Percentiles rank a stretch among this genome's conserved stretches.
These are phyloP conservation scores for Ophiostoma quercus DNA, from an alignment of 2,329 filamentous ascomycete genomes.

Conservation along the genomic window DNA sequence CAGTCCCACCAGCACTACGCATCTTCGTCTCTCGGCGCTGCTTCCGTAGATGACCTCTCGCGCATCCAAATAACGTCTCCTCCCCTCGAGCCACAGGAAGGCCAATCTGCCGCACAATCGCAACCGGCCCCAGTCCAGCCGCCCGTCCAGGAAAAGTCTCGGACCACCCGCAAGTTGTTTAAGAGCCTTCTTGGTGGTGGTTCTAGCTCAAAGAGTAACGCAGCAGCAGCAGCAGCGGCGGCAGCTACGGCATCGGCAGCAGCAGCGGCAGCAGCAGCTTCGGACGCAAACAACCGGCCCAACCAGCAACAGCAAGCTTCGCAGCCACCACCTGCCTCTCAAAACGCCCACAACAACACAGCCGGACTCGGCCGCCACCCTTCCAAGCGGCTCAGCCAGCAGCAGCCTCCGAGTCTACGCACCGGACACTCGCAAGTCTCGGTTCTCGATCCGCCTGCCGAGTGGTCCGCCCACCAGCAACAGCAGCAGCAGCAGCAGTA, in stretches of 20 bases:
- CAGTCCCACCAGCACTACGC: slow-evolving; percentile 34
- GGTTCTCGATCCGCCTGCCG: slow-evolving; percentile 33
- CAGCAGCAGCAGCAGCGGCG: slow-evolving; percentile 26
- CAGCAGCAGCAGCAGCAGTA: slow-evolving; percentile 19
- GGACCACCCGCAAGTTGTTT: slow-evolving; percentile 50
- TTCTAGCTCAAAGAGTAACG: slow-evolving; percentile 33
- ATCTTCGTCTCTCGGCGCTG: slow-evolving; percentile 33
- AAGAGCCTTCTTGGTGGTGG: slow-evolving; percentile 49
- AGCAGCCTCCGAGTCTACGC: slow-evolving; percentile 39
- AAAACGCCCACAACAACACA: slow-evolving; percentile 46
- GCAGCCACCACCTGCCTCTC: slow-evolving; percentile 26
- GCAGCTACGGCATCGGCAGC: slow-evolving; percentile 19
- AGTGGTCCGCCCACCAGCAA: slow-evolving; percentile 32
- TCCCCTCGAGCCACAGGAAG: slow-evolving; percentile 28
- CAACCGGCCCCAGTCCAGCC: slow-evolving; percentile 22
- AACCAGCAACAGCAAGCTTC: slow-evolving; percentile 14
- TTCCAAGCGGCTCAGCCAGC: slow-evolving; percentile 54
- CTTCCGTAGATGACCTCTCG: slow-evolving; percentile 42
- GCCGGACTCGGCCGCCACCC: slow-evolving; percentile 47
- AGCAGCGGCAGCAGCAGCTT: slow-evolving; percentile 18
- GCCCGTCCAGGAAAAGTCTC: slow-evolving; percentile 40
- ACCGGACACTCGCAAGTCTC: slow-evolving; percentile 40
- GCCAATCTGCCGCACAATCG: slow-evolving; percentile 19
- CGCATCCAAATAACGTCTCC: slow-evolving; percentile 31
- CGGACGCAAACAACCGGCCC: slow-evolving; percentile 6